phyloP scores from a whole-genome alignment of 2,329 filamentous ascomycete genomes.

The Parafenestella ontariensis region DNA sequence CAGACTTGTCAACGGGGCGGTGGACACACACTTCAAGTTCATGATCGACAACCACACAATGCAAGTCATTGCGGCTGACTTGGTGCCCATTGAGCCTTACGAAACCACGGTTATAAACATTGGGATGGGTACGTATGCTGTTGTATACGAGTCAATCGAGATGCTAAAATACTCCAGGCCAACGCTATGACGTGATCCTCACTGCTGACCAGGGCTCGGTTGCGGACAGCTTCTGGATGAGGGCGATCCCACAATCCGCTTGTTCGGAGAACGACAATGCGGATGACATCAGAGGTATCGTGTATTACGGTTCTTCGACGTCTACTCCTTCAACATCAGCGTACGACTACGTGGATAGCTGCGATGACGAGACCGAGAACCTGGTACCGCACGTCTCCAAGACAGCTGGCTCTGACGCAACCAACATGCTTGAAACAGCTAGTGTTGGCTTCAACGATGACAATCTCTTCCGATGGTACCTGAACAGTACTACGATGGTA shows the following conservation, averaged over 20 bases:
- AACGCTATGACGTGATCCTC: slow-evolving; percentile 50
- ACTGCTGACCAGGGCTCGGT: slow-evolving; percentile 38
- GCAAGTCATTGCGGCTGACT: slow-evolving; percentile 53
- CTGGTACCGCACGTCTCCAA: slow-evolving; percentile 39
- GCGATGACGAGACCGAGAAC: slow-evolving; percentile 45
- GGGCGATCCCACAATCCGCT: slow-evolving; percentile 50
- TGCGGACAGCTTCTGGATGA: slow-evolving; percentile 45
- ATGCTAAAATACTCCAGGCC: slow-evolving; percentile 19
- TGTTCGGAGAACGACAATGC: slow-evolving; percentile 45
- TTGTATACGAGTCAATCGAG: not conserved
- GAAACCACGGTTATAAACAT: slow-evolving; percentile 48
- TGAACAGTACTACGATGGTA: slow-evolving; percentile 50
- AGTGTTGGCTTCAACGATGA: slow-evolving; percentile 41
- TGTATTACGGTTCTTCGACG: slow-evolving; percentile 45
- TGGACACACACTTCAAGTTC: slow-evolving; percentile 53
- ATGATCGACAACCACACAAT: slow-evolving; percentile 54
- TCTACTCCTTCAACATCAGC: slow-evolving; percentile 42
- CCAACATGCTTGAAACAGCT: slow-evolving; percentile 35
- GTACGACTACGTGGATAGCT: slow-evolving; percentile 45
- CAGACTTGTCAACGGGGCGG: slow-evolving; percentile 52
- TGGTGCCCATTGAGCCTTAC: slow-evolving; percentile 53
- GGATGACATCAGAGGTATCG: slow-evolving; percentile 46
- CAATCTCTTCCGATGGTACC: slow-evolving; percentile 51
- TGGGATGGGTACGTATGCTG: slow-evolving; percentile 36
- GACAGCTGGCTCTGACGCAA: slow-evolving; percentile 40